A percentile compares a stretch with the other conserved stretches of the same genome.
phyloP scores from a whole-genome alignment of 495 filamentous ascomycete genomes.

The Tuber indicum region DNA sequence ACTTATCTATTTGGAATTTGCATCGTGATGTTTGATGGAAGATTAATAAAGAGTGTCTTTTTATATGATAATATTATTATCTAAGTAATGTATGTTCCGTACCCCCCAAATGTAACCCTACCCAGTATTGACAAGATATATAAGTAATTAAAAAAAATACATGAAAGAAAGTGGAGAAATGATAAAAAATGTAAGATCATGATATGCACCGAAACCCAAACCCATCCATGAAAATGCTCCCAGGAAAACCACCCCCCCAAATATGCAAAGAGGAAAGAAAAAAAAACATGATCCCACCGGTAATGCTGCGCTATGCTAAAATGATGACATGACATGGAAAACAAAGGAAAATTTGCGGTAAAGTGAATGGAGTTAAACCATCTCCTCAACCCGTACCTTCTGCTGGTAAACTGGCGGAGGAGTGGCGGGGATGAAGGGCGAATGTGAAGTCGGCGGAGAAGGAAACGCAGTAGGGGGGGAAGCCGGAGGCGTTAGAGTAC shows the following conservation, averaged over 20 bases:
- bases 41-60: neutral
- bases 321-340: neutral
- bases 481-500: neutral
- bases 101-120: neutral
- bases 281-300: neutral
- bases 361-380: neutral
- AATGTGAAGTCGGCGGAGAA: neutral
- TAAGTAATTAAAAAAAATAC: neutral
- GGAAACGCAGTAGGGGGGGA: neutral
- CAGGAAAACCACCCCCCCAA: neutral
- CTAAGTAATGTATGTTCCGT: neutral
- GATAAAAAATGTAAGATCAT: neutral
- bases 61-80: neutral
- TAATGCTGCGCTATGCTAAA: neutral
- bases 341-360: neutral
- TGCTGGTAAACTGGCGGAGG: neutral
- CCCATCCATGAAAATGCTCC: neutral
- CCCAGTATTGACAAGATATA: conserved; percentile 2
- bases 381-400: neutral
- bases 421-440: neutral
- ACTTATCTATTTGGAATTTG: neutral
- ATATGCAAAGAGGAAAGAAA: neutral
- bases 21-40: neutral
- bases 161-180: neutral
- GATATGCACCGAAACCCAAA: conserved; percentile 1